Percentiles rank a stretch among this genome's conserved stretches.
phyloP scores from a whole-genome alignment of 306 rosid species.

The Pterocarpus santalinus region DNA sequence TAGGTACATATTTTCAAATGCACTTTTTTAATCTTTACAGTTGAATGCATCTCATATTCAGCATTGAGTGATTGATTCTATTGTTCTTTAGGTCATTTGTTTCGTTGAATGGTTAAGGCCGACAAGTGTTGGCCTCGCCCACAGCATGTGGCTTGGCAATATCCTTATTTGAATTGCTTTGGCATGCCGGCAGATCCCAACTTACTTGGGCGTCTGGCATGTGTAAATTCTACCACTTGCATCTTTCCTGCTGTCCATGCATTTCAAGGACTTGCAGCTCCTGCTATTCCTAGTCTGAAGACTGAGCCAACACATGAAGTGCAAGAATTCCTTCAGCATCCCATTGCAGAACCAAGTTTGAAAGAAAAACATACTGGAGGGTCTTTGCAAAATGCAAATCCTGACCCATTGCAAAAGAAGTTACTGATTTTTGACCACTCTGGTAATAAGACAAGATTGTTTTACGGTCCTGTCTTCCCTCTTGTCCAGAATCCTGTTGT shows the following conservation, averaged over 20 bases:
- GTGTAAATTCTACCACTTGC: conserved; percentile 36
- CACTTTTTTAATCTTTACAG: conserved; percentile 21
- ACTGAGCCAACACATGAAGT: conserved; percentile 51
- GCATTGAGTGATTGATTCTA: conserved; percentile 27
- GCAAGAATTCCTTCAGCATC: conserved; percentile 50
- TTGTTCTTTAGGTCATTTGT: conserved; percentile 55
- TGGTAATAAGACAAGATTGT: conserved; percentile 65
- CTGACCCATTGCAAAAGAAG: conserved; percentile 54
- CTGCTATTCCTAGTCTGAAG: conserved; percentile 46
- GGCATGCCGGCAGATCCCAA: conserved; percentile 47
- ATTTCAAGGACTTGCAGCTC: conserved; percentile 47
- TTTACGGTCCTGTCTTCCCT: conserved; percentile 55
- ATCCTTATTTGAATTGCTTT: conserved; percentile 50
- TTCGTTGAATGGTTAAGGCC: conserved; percentile 67
- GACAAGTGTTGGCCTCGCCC: conserved; percentile 47
- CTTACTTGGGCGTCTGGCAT: conserved; percentile 49
- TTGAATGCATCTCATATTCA: conserved; percentile 1
- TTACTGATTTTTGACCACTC: conserved; percentile 69
- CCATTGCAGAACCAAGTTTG: conserved; percentile 30
- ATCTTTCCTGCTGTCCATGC: conserved; percentile 46
- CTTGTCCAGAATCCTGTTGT: conserved; percentile 49
- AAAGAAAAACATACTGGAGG: conserved; percentile 45
- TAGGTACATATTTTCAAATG: conserved; percentile 46
- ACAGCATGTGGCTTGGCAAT: conserved; percentile 62
- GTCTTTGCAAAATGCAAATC: conserved; percentile 50